Conservation (phyloP, 345 rosid genomes). For the Acer saccharum region DNA sequence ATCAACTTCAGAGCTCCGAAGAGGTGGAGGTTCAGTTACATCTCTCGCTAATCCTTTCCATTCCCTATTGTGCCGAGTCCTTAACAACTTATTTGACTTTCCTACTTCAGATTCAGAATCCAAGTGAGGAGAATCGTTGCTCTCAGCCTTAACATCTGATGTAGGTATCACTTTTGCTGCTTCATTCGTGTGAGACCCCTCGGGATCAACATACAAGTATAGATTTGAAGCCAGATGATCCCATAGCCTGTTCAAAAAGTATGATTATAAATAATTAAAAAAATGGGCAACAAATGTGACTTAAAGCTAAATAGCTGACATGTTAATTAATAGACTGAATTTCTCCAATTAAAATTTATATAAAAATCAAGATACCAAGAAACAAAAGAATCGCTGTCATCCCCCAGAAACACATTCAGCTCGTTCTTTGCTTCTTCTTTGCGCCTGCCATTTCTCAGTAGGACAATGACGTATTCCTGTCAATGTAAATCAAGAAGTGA, state of each 20-base stretch:
- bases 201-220: constrained; percentile 56
- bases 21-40: constrained; percentile 63
- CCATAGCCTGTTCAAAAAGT: constrained; percentile 76
- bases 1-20: constrained; percentile 60
- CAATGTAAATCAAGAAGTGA: constrained; percentile 26
- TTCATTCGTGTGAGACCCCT: constrained; percentile 36
- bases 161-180: constrained; percentile 28
- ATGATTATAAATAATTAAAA: neutral
- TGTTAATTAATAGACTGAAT: neutral
- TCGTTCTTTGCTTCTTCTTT: constrained; percentile 87
- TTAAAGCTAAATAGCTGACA: neutral
- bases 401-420: constrained; percentile 86
- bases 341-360: neutral
- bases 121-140: constrained; percentile 28
- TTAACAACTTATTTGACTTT: constrained; percentile 38
- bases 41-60: constrained; percentile 63
- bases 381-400: constrained; percentile 83
- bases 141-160: constrained; percentile 36
- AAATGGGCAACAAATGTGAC: neutral
- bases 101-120: constrained; percentile 53
- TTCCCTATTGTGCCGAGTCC: constrained; percentile 58
- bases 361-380: constrained; percentile 59
- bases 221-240: constrained; percentile 77
- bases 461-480: constrained; percentile 91
- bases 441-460: constrained; percentile 84